A percentile compares a stretch with the other conserved stretches of the same genome.
Evolutionary conservation across 306 rosid genomes (phyloP).

Genomic region (Prunus padus): DNA sequence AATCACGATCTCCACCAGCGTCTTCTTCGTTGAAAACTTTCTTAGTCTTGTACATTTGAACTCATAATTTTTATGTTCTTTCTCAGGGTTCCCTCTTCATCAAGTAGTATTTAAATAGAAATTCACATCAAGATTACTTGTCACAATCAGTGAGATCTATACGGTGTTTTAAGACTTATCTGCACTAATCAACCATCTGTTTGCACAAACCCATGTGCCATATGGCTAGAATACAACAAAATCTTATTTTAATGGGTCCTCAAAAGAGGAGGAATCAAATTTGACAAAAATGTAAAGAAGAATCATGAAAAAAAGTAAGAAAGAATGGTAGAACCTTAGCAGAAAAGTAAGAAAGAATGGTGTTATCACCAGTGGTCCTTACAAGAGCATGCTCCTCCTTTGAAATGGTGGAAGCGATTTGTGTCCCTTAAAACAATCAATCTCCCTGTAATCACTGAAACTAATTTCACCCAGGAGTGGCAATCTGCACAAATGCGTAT

Average conservation of each 20-base stretch:
- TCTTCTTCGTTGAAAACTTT: neutral
- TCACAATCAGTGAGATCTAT: too few species aligned
- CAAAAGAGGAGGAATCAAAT: neutral
- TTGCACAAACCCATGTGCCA: too few species aligned
- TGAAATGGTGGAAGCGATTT: slow-evolving; percentile 61
- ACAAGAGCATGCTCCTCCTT: slow-evolving; percentile 54
- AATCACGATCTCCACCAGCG: slow-evolving; percentile 61
- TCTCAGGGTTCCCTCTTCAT: neutral
- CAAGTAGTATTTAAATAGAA: neutral
- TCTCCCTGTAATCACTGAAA: slow-evolving; percentile 45
- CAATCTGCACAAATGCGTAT: slow-evolving; percentile 59
- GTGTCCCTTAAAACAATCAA: slow-evolving; percentile 53
- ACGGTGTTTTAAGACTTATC: neutral
- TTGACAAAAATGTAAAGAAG: slow-evolving; percentile 4
- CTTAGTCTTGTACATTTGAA: neutral
- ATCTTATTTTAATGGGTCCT: neutral
- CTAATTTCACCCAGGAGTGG: slow-evolving; percentile 57
- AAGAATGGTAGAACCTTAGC: neutral
- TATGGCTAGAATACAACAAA: too few species aligned
- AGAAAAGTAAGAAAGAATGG: neutral
- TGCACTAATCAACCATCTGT: too few species aligned
- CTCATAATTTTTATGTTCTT: neutral
- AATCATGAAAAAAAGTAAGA: neutral
- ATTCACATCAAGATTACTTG: neutral
- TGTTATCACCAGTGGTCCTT: slow-evolving; percentile 56